Base-by-base conservation (phyloP, 1,139 yeast genomes). In the Hansenula sp. region DNA sequence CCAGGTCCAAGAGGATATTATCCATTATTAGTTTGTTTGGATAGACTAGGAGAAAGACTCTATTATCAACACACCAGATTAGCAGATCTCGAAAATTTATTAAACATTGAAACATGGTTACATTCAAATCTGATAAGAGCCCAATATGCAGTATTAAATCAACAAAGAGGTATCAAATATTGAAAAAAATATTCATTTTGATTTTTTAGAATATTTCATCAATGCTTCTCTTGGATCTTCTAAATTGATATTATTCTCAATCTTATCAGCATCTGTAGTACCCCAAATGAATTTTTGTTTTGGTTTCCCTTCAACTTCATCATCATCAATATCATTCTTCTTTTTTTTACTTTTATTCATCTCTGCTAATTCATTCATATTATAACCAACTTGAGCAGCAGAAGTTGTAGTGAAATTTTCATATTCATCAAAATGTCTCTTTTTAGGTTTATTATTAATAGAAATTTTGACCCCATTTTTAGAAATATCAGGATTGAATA, bases 151-250 rank as follows among this genome's bases (percentile, higher is more conserved):
- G 10, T 30, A 3, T 21, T 41, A 4, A 39, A 27, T 20, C 32
- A 26, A 9, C 37, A 29, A 22, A 28, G 36, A 6, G 19, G 32
- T 11, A 29, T 46, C 32, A 42, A 40, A 20, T 40, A 34, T 32
- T 45, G 20, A 38, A 11, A n/a, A 21, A 24, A 16, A 22, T 10
- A 28, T 2, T 17, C 14, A 22, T 25, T 24, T 18, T n/a, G n/a
- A n/a, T 39, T 59, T 49, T 11, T 51, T 59, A 8, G 66, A 65
- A 39, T 55, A 63, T 41, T 61, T 61, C 24, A 62, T 50, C 35
- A 65, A 45, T 13, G 62, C 66, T 40, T 63, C 68, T 28, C 69
- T 46, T 2, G 69, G 68, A 43, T 65, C 69, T 44, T 65, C 66
- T 13, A 19, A 29, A 12, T 47, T 44, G 31, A 52, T 37, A 25